Evolutionary conservation across 331 rosid genomes (phyloP), one percentile per base, ranked within the genome.

Genomic region (Malus hybrid): DNA sequence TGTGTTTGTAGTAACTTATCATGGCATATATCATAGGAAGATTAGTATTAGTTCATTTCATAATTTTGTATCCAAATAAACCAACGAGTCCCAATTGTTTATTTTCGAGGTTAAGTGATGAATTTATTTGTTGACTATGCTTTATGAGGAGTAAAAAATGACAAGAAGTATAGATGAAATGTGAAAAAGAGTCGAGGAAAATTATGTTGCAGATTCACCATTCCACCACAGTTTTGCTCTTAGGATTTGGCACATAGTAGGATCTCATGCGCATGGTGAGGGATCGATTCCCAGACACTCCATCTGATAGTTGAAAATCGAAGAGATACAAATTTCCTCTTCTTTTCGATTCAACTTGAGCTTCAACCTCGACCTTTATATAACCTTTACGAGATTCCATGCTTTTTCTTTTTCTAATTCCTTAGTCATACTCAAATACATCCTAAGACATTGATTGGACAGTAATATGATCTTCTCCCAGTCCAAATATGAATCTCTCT

Each of bases 1-100:
- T n/a, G 20, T 62, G 19, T 61, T 42, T 48, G 2, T n/a, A 19
- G 20, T 0, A 16, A 6, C 61, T 80, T 54, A 65, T 70, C 57
- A 56, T 52, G 67, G 70, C 71, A 33, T 52, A 69, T 77, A 10
- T 20, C 42, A 46, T 57, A 2, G 46, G 54, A 22, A 59, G 56
- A 33, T 61, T 52, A 52, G 67, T 12, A n/a, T 68, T 52, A 75
- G n/a, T 64, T 70, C 50, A 70, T 79, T 24, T 74, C 27, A 65
- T 59, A 42, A 60, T 44, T 50, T 52, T 76, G 74, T 74, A 36
- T 71, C 61, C 4, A 39, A 42, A 5, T 48, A 46, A 34, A 28
- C 29, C 70, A 7, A 7, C 16, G 31, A 28, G 57, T 61, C 36
- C 5, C 73, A 65, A 32, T 63, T 80, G 24, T 62, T 80, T 36